Conservation (phyloP, 129 eudicot species). For the Heracleum sosnowskyi region DNA sequence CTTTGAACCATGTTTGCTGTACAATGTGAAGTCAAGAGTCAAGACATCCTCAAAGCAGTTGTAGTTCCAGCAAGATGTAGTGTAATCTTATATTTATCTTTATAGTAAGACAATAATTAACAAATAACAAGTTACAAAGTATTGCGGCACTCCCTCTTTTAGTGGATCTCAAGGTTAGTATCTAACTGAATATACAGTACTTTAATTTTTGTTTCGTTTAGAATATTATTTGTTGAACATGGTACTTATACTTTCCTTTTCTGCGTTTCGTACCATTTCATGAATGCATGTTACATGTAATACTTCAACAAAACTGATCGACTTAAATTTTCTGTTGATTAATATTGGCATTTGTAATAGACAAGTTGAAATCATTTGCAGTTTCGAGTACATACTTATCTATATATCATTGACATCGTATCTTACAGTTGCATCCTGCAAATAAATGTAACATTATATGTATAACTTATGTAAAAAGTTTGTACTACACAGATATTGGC, state of each 20-base stretch:
- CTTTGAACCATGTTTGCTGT: no score
- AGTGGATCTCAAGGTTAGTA: no score
- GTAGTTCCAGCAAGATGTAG: no score
- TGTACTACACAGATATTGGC: slow-evolving; percentile 64
- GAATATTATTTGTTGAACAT: neutral
- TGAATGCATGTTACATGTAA: neutral
- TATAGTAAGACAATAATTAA: no score
- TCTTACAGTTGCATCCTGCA: neutral
- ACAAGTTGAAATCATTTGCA: neutral
- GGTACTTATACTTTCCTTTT: neutral
- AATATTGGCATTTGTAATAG: neutral
- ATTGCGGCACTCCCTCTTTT: no score
- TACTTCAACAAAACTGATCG: neutral
- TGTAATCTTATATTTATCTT: no score
- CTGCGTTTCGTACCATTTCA: neutral
- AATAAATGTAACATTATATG: neutral
- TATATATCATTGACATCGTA: neutral
- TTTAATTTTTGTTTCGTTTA: neutral
- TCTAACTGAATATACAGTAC: neutral
- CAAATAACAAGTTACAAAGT: no score
- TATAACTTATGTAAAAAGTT: slow-evolving; percentile 1
- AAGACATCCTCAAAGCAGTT: no score
- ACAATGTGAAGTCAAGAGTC: no score
- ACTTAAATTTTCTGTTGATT: neutral
- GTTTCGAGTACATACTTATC: neutral